phyloP scores from a whole-genome alignment of 2,329 filamentous ascomycete genomes.

The Trichoderma oligosporum region DNA sequence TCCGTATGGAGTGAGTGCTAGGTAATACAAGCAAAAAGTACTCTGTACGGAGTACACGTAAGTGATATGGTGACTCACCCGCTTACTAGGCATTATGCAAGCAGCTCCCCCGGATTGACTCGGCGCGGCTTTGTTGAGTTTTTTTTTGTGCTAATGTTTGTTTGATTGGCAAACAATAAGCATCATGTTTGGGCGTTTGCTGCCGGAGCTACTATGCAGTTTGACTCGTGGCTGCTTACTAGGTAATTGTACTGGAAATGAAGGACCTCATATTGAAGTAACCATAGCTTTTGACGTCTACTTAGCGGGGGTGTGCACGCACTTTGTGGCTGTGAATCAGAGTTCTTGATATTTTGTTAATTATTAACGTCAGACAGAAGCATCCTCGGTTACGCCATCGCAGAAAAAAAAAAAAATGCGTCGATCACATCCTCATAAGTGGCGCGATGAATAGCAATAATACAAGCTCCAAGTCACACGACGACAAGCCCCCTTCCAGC shows the following conservation, averaged over 20 bases:
- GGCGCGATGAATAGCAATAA: background rate
- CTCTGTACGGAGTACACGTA: no score
- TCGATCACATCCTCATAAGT: background rate
- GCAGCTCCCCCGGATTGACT: constrained; percentile 8
- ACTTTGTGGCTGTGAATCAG: no score
- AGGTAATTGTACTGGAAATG: no score
- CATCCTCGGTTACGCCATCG: constrained; percentile 1
- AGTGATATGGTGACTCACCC: background rate
- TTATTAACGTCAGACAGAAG: background rate
- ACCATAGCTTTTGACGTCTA: background rate
- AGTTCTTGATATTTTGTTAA: background rate
- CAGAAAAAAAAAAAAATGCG: background rate
- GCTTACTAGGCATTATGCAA: constrained; percentile 10
- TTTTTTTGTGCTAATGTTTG: background rate
- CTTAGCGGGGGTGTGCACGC: no score
- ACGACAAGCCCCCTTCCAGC: background rate
- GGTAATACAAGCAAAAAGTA: background rate
- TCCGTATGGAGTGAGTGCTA: no score
- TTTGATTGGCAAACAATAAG: background rate
- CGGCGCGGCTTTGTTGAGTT: background rate
- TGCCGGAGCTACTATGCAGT: background rate
- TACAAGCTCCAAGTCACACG: constrained; percentile 1
- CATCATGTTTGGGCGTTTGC: background rate
- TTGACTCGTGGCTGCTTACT: constrained; percentile 8
- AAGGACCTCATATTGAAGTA: background rate